Evolutionary conservation across 495 filamentous ascomycete genomes (phyloP), one percentile per base, ranked within the genome.

Genomic region (Staphylotrichum longicolle): DNA sequence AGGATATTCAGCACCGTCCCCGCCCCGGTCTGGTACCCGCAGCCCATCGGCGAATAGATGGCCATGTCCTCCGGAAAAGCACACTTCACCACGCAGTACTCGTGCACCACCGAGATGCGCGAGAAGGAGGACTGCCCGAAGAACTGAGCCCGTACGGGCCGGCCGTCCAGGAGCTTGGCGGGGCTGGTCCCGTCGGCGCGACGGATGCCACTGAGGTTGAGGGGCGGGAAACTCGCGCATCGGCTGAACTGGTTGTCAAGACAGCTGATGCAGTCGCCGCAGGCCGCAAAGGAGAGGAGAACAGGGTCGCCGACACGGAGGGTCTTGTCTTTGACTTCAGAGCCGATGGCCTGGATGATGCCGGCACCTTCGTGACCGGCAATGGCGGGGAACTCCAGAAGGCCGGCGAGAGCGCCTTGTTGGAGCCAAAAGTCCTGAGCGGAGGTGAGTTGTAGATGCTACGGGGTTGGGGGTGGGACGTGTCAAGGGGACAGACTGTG

Each of bases 281-380:
- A 79, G 57, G 58, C 69, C 10, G 56, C 60, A 54, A 71, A 75
- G 15, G 70, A 75, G 5, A 78, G 63, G 9, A 79, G 60, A 14
- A 83, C 81, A 41, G 70, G 67, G 61, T 84, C 81, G 32, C 80
- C 79, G 3, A 74, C 69, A 15, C 64, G 66, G 5, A 83, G 66
- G 42, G 75, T 60, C 3, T 40, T 55, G 54, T 66, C 68, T 33
- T 74, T 74, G 44, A 79, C 77, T 4, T 39, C 11, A 1, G 74
- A 72, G 9, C 83, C 83, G n/a, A 79, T 32, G 11, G 67, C 66
- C 34, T 77, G 67, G 20, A 85, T 72, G 32, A 79, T 62, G 7
- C 82, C 83, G 2, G 75, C 74, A 32, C 82, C 82, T 69, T 85
- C 82, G 60, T 85, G 82, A 12, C 82, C 82, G 15, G 83, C 74